These are phyloP conservation scores for Tetratostichococcus sp. DNA, from an alignment of 139 green algal genomes.

Conservation along the genomic window DNA sequence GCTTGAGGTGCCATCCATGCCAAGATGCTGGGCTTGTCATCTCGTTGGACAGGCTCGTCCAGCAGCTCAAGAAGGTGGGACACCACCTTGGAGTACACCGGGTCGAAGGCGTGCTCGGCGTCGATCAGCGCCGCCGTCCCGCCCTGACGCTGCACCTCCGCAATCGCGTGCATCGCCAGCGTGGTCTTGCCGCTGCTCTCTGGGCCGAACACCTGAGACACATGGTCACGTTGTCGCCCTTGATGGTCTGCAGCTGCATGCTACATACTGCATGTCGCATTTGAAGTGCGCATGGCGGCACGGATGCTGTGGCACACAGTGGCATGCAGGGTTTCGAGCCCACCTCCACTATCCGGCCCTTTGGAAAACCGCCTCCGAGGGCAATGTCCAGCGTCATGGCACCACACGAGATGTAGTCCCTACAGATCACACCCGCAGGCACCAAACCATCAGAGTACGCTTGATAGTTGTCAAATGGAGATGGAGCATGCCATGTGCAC, in stretches of 20 bases:
- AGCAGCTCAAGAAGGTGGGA: too few relatives aligned
- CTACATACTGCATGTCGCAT: not conserved
- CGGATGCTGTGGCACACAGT: too few relatives aligned
- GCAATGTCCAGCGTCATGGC: conserved; percentile 81
- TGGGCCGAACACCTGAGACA: conserved; percentile 80
- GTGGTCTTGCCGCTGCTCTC: conserved; percentile 95
- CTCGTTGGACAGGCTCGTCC: too few relatives aligned
- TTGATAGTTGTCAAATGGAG: not conserved
- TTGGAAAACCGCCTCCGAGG: conserved; percentile 78
- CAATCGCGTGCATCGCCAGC: conserved; percentile 90
- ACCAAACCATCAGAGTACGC: too few relatives aligned
- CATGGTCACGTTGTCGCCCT: too few relatives aligned
- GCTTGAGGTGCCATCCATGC: too few relatives aligned
- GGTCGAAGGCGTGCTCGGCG: conserved; percentile 93
- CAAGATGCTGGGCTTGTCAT: too few relatives aligned
- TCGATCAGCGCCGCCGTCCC: conserved; percentile 82
- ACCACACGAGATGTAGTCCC: conserved; percentile 63
- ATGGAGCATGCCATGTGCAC: too few relatives aligned
- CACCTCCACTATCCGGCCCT: conserved; percentile 85
- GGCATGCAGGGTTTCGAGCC: too few relatives aligned
- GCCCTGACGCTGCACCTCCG: conserved; percentile 68
- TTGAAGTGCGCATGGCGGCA: conserved; percentile 1
- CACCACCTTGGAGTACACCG: conserved; percentile 66
- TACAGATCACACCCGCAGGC: conserved; percentile 31
- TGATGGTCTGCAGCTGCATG: not conserved